Conservation (phyloP, 2,329 filamentous ascomycete species). For the Diaporthe nobilis region DNA sequence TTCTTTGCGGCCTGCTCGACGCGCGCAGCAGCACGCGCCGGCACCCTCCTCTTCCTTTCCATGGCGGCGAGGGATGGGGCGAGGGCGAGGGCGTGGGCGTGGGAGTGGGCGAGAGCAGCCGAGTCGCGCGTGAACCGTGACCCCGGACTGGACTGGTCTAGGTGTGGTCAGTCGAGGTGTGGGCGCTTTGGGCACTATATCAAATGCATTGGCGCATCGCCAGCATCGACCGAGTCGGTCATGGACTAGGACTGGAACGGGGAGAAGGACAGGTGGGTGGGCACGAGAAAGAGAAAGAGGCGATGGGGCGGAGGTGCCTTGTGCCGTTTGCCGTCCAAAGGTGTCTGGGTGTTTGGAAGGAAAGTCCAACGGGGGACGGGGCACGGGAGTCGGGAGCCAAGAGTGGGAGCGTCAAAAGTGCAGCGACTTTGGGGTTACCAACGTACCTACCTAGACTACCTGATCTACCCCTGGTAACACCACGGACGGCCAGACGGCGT, state of each 20-base stretch:
- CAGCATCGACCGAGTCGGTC: slow-evolving; percentile 32
- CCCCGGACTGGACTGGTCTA: slow-evolving; percentile 1
- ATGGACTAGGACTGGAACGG: slow-evolving; percentile 23
- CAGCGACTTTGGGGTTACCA: background rate
- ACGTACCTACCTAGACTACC: background rate
- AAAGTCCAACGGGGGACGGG: slow-evolving; percentile 9
- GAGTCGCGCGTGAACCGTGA: background rate
- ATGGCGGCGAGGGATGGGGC: slow-evolving; percentile 54
- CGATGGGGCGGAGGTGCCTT: slow-evolving; percentile 19
- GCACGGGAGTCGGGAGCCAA: slow-evolving; percentile 22
- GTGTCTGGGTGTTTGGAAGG: slow-evolving; percentile 1
- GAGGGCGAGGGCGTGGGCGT: background rate
- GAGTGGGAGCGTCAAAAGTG: background rate
- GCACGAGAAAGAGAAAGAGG: slow-evolving; percentile 15
- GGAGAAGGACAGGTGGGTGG: background rate
- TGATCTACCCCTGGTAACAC: background rate
- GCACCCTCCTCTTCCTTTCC: slow-evolving; percentile 77
- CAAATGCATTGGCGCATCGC: slow-evolving; percentile 35
- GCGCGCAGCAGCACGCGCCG: slow-evolving; percentile 72
- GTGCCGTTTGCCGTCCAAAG: slow-evolving; percentile 6
- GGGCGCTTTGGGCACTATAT: slow-evolving; percentile 30
- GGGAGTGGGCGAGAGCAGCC: background rate
- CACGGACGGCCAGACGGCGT: too few relatives aligned
- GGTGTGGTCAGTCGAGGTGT: slow-evolving; percentile 12
- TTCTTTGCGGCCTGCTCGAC: slow-evolving; percentile 73